phyloP scores from a whole-genome alignment of 2,329 filamentous ascomycete species.

The Aureobasidium leucospermi region DNA sequence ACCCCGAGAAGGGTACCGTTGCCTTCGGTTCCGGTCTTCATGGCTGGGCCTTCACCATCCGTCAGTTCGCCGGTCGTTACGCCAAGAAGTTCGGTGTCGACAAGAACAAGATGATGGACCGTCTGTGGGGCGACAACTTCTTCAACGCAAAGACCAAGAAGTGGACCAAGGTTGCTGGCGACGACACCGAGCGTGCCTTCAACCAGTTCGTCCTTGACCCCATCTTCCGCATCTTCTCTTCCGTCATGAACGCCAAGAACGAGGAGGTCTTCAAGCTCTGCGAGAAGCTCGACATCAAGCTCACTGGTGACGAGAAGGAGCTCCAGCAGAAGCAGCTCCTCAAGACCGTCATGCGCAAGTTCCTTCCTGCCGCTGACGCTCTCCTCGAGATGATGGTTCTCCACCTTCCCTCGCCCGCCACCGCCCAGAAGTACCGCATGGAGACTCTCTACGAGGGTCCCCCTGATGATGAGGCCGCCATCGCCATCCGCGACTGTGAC shows the following conservation, averaged over 20 bases:
- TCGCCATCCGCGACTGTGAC: constrained; percentile 98
- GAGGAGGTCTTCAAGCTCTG: constrained; percentile 79
- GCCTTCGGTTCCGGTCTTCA: constrained; percentile 99
- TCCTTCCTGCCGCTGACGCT: constrained; percentile 95
- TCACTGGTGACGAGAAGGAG: constrained; percentile 75
- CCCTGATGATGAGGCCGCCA: constrained; percentile 80
- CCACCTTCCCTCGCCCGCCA: constrained; percentile 91
- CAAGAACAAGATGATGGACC: constrained; percentile 99
- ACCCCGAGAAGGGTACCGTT: constrained; percentile 94
- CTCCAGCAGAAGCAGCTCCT: constrained; percentile 96
- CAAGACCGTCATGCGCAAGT: constrained; percentile 97
- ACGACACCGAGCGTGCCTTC: constrained; percentile 94
- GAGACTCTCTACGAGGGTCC: constrained; percentile 99
- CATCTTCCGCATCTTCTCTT: constrained; percentile 97
- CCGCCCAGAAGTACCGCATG: constrained; percentile 93
- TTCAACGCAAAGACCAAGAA: constrained; percentile 99
- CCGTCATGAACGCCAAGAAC: constrained; percentile 98
- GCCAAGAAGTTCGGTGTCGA: constrained; percentile 99
- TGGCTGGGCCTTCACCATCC: constrained; percentile 99
- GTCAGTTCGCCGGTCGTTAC: constrained; percentile 92
- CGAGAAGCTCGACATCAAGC: constrained; percentile 93
- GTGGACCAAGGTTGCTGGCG: constrained; percentile 84
- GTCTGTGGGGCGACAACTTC: constrained; percentile 99
- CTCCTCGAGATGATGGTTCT: constrained; percentile 99
- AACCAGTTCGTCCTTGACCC: constrained; percentile 99